A percentile compares a stretch with the other conserved stretches of the same genome.
Evolutionary conservation across 306 rosid genomes (phyloP).

Genomic region (Canavalia gladiata): DNA sequence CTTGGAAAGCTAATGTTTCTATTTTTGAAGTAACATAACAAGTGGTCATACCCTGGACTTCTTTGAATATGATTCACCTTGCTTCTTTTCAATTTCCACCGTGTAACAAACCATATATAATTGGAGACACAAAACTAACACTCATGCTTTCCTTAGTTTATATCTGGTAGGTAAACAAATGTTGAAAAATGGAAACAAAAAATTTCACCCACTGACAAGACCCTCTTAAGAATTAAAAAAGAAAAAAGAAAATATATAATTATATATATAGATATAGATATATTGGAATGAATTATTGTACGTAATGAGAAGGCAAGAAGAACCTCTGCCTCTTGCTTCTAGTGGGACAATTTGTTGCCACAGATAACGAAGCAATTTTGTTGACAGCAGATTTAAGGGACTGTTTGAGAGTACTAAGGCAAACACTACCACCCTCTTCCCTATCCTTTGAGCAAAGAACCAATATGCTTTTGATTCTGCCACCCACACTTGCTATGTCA

Average conservation of each 20-base stretch:
- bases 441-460: constrained; percentile 70
- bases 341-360: constrained; percentile 61
- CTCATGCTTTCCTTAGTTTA: constrained; percentile 6
- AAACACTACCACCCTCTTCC: constrained; percentile 54
- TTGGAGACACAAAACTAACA: constrained; percentile 17
- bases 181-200: constrained; percentile 12
- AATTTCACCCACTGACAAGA: constrained; percentile 23
- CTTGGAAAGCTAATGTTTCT: not conserved
- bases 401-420: constrained; percentile 70
- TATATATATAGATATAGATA: too few relatives aligned
- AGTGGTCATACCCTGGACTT: not conserved
- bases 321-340: constrained; percentile 97
- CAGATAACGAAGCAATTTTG: constrained; percentile 64
- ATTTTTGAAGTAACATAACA: constrained; percentile 29
- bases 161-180: not conserved
- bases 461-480: constrained; percentile 80
- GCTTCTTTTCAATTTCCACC: not conserved
- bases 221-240: not conserved
- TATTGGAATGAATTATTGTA: constrained; percentile 45
- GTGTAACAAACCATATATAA: constrained; percentile 11
- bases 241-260: too few relatives aligned
- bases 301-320: constrained; percentile 74
- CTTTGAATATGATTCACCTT: constrained; percentile 4
- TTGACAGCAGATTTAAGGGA: constrained; percentile 73
- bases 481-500: constrained; percentile 82